Conservation (phyloP, 2,329 filamentous ascomycete genomes). For the Aspergillus proliferans region DNA sequence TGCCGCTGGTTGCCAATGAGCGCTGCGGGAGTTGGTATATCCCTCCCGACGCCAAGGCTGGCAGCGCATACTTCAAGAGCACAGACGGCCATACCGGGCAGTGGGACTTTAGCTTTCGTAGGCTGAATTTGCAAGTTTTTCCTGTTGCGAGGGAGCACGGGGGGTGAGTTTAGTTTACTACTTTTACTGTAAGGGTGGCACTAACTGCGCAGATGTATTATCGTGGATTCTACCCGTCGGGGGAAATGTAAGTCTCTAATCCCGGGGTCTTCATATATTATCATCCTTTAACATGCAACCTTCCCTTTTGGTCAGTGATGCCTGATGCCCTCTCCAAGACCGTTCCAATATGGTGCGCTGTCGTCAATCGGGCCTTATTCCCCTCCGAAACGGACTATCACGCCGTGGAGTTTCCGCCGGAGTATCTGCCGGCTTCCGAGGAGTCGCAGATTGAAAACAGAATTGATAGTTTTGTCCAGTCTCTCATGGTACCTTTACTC, state of each 20-base stretch:
- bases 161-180: slow-evolving; percentile 49
- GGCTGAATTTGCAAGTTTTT: slow-evolving; percentile 78
- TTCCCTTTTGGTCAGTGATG: slow-evolving; percentile 54
- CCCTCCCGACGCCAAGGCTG: slow-evolving; percentile 54
- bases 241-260: slow-evolving; percentile 62
- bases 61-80: slow-evolving; percentile 92
- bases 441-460: slow-evolving; percentile 67
- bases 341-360: slow-evolving; percentile 85
- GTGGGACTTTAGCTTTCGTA: slow-evolving; percentile 81
- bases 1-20: slow-evolving; percentile 86
- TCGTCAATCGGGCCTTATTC: slow-evolving; percentile 75
- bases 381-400: slow-evolving; percentile 47
- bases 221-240: slow-evolving; percentile 87
- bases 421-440: slow-evolving; percentile 67
- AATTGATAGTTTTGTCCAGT: slow-evolving; percentile 51
- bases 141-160: slow-evolving; percentile 59
- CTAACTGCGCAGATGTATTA: slow-evolving; percentile 47
- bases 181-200: not conserved
- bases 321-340: slow-evolving; percentile 93
- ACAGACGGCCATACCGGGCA: slow-evolving; percentile 89
- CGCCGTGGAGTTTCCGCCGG: slow-evolving; percentile 62
- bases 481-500: slow-evolving; percentile 37
- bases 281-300: slow-evolving; percentile 12
- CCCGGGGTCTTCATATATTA: not conserved
- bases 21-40: slow-evolving; percentile 97